Conservation (phyloP, 305 asterid species). For the Solanum hybrid region DNA sequence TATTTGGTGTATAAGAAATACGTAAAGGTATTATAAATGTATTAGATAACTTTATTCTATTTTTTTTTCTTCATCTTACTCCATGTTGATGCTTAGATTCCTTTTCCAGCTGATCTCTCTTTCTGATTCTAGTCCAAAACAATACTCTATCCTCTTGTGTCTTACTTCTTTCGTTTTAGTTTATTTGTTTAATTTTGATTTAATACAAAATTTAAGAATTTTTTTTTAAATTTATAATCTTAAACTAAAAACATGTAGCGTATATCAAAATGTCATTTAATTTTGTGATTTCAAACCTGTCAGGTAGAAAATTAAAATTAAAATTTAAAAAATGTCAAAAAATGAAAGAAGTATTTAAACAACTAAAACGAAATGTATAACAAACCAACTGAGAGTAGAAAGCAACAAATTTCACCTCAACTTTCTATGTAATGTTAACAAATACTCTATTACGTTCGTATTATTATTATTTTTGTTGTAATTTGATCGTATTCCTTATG, state of each 20-base stretch:
- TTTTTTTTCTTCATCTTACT: not conserved
- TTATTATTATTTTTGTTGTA: too few species aligned
- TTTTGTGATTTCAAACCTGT: too few species aligned
- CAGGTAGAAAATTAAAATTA: too few species aligned
- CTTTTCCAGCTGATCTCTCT: not conserved
- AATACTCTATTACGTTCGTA: not conserved
- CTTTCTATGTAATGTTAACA: not conserved
- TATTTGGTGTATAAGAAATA: not conserved
- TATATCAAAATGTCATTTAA: too few species aligned
- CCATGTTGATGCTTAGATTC: not conserved
- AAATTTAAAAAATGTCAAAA: too few species aligned
- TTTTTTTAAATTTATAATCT: too few species aligned
- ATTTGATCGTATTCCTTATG: not conserved
- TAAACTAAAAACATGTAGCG: not conserved
- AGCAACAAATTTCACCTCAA: not conserved
- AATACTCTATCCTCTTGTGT: not conserved
- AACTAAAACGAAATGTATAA: not conserved
- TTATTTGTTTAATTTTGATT: too few species aligned
- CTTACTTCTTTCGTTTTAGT: not conserved
- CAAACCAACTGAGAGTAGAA: not conserved
- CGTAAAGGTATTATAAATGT: not conserved
- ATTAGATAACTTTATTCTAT: not conserved
- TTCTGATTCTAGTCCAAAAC: not conserved
- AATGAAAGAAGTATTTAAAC: too few species aligned
- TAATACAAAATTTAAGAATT: too few species aligned